Conservation (phyloP, 495 filamentous ascomycete species). For the Tuber microsphaerosporum region DNA sequence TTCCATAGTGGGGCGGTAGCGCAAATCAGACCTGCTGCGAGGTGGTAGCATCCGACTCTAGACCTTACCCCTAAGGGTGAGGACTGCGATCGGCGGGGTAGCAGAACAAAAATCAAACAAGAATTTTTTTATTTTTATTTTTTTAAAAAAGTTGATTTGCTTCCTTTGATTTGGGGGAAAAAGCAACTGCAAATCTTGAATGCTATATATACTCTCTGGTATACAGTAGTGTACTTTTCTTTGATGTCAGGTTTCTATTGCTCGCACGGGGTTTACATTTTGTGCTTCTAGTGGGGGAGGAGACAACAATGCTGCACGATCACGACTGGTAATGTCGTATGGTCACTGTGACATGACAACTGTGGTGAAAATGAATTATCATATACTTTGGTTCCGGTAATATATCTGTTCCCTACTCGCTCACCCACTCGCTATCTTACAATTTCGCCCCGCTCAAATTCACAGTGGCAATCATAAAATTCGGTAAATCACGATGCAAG, state of each 20-base stretch:
- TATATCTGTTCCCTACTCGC: background rate
- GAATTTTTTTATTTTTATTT: too few species aligned
- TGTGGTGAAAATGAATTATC: background rate
- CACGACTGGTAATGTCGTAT: background rate
- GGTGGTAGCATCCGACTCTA: too few species aligned
- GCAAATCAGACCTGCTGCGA: too few species aligned
- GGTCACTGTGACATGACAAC: background rate
- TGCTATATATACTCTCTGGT: too few species aligned
- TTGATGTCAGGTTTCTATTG: too few species aligned
- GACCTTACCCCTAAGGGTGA: too few species aligned
- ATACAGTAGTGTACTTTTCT: background rate
- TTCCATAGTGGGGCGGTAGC: too few species aligned
- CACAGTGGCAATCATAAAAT: background rate
- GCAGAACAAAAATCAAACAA: too few species aligned
- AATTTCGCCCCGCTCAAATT: background rate
- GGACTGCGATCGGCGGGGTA: too few species aligned
- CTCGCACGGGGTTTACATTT: background rate
- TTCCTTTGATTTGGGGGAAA: too few species aligned
- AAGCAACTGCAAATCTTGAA: too few species aligned
- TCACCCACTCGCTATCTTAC: background rate
- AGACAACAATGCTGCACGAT: background rate
- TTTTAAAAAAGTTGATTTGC: too few species aligned
- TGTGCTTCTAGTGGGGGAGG: background rate
- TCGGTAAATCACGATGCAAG: background rate
- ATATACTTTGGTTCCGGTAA: background rate